Evolutionary conservation across 2,329 filamentous ascomycete genomes (phyloP).

Genomic region (Colletotrichum gigasporum): DNA sequence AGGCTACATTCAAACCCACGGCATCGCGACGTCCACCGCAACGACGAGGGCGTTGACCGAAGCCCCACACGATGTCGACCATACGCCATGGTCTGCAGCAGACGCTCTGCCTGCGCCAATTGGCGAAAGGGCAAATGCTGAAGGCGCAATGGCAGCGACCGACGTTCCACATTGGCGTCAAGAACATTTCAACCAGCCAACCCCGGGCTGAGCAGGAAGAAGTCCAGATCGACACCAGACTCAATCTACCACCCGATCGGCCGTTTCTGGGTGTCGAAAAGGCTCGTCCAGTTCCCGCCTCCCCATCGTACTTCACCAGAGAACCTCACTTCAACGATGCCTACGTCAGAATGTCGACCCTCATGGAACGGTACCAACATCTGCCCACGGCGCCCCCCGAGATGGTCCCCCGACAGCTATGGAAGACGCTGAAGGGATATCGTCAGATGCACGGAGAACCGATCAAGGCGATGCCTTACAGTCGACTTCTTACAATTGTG

Average conservation of each 20-base stretch:
- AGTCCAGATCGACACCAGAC: neutral
- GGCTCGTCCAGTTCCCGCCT: constrained; percentile 82
- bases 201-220: neutral
- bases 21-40: constrained; percentile 22
- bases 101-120: constrained; percentile 44
- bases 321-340: constrained; percentile 88
- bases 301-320: constrained; percentile 94
- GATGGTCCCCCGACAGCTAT: constrained; percentile 78
- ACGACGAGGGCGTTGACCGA: constrained; percentile 21
- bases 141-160: constrained; percentile 36
- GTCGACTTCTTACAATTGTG: constrained; percentile 77
- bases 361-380: constrained; percentile 76
- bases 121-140: constrained; percentile 41
- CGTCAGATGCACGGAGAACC: constrained; percentile 75
- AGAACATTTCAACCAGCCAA: constrained; percentile 36
- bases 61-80: constrained; percentile 43
- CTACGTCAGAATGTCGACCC: constrained; percentile 75
- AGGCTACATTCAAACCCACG: constrained; percentile 4
- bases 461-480: constrained; percentile 81
- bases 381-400: constrained; percentile 74
- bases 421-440: constrained; percentile 83
- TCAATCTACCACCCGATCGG: constrained; percentile 26
- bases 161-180: constrained; percentile 38
- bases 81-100: constrained; percentile 46
- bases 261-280: constrained; percentile 50